phyloP scores from a whole-genome alignment of 1,284 basidiomycete species.

The Peniophora sp. region DNA sequence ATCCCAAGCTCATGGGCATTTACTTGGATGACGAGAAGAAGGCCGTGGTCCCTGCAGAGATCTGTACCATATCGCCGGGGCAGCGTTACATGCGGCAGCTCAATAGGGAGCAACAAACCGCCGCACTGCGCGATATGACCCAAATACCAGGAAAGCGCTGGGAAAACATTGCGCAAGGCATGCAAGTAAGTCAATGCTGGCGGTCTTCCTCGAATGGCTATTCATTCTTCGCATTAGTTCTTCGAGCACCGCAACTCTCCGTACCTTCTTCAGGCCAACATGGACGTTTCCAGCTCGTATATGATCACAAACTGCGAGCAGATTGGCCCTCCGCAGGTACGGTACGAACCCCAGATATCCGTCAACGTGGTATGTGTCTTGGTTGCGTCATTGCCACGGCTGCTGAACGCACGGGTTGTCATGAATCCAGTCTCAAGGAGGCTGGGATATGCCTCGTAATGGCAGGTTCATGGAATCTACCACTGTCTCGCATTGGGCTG shows the following conservation, averaged over 20 bases:
- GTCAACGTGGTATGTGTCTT: no score
- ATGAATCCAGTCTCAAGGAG: no score
- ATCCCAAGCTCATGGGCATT: background rate
- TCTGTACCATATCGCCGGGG: background rate
- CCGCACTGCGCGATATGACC: background rate
- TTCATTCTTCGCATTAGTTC: background rate
- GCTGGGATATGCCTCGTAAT: no score
- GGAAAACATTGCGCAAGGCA: background rate
- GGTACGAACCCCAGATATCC: no score
- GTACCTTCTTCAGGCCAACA: background rate
- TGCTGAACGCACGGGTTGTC: no score
- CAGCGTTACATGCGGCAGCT: background rate
- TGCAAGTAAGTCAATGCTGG: background rate
- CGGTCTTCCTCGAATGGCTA: background rate
- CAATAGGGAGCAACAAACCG: background rate
- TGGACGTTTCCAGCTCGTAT: background rate
- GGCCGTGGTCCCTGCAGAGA: background rate
- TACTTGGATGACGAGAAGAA: conserved; percentile 1
- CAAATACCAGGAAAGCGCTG: background rate
- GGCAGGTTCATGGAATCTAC: no score
- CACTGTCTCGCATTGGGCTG: no score
- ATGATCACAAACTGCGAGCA: background rate
- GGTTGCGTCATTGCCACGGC: no score
- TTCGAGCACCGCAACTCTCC: background rate
- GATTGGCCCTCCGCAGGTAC: background rate